Percentiles rank a stretch among this genome's conserved stretches.
Conservation (phyloP, 768 basidiomycete species). For the Leccinum subgranulosum region DNA sequence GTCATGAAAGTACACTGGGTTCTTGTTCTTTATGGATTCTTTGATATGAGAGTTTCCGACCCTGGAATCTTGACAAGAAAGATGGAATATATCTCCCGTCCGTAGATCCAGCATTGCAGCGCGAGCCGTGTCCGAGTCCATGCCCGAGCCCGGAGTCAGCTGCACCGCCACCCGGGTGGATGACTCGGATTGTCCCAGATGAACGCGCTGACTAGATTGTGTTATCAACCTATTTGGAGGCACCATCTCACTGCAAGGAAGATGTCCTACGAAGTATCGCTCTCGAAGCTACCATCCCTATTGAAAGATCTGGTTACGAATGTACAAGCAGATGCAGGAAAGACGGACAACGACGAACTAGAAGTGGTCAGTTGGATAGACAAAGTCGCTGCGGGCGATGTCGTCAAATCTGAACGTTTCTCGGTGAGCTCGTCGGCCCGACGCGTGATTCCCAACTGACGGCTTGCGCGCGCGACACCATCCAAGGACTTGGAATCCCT, state of each 20-base stretch:
- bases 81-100: too few relatives aligned
- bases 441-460: background rate
- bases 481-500: slow-evolving; percentile 67
- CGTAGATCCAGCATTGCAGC: too few relatives aligned
- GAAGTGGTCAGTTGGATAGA: slow-evolving; percentile 72
- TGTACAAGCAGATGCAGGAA: slow-evolving; percentile 42
- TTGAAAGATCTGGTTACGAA: slow-evolving; percentile 55
- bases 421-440: slow-evolving; percentile 39
- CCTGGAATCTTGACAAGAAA: background rate
- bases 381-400: slow-evolving; percentile 50
- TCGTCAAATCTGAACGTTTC: slow-evolving; percentile 44
- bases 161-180: too few relatives aligned
- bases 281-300: slow-evolving; percentile 45
- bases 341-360: slow-evolving; percentile 55
- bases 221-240: slow-evolving; percentile 19
- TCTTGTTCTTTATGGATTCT: too few relatives aligned
- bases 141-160: too few relatives aligned
- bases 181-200: slow-evolving; percentile 1
- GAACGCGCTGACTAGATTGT: slow-evolving; percentile 19
- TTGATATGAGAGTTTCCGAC: too few relatives aligned
- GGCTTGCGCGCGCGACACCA: background rate
- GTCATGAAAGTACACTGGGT: too few relatives aligned
- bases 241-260: slow-evolving; percentile 14
- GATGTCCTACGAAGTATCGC: slow-evolving; percentile 55
- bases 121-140: too few relatives aligned